Evolutionary conservation across 73 alveolate genomes (phyloP), one percentile per base, ranked within the genome.

Genomic region (Urostyla sp.): DNA sequence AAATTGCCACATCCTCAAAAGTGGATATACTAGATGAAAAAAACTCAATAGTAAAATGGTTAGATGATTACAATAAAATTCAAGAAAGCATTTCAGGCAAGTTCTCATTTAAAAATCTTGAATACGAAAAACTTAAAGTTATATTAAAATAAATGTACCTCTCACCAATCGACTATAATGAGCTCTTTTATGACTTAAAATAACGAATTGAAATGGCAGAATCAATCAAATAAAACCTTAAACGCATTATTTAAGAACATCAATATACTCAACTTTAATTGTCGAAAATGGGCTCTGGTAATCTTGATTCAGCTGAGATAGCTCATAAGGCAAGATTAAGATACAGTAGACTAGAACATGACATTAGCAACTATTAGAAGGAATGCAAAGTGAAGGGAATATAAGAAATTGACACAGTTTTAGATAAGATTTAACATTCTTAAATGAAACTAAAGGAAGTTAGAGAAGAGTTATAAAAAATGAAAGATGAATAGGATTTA

Each of bases 151-250:
- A 13, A 20, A 63, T 63, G 79, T 63, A 63, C 24, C 20, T 63
- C 18, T 63, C 79, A 7, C 79, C 79, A 38, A 63, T 63, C 15
- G 79, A 63, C 30, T 63, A 63, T 40, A 46, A 46, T 2, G 79
- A 63, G 13, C 37, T 63, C 3, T 63, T 15, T 46, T 63, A 43
- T 15, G 30, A 48, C 7, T 32, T 63, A 16, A 63, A 38, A 26
- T 43, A 38, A 1, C 16, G 45, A 40, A 63, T 63, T 15, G 79
- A 63, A 24, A 63, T 60, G 20, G 79, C 60, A 18, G 79, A 63
- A 43, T 43, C 44, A 60, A 63, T 63, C 45, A 63, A 63, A 32
- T 46, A 43, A 1, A 63, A 63, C 27, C 30, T 63, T 6, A 63
- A 63, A 24, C 16, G 30, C 7, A 43, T 63, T 20, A 21, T 63